A percentile compares a stretch with the other conserved stretches of the same genome.
Evolutionary conservation across 1,284 basidiomycete genomes (phyloP).

Genomic region (Apiotrichum domesticum): DNA sequence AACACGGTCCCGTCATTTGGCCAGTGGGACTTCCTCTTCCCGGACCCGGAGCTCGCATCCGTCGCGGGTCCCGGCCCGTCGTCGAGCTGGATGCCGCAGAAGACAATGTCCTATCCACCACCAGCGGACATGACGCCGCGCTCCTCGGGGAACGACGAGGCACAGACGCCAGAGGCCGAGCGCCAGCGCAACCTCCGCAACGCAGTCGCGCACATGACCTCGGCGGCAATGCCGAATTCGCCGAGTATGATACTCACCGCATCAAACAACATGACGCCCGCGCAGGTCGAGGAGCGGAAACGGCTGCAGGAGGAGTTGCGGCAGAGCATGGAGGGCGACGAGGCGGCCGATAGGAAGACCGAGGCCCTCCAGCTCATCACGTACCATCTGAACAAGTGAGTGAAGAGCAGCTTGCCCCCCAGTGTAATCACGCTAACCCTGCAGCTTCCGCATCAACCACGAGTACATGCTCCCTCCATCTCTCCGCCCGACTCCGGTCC

Average conservation of each 20-base stretch:
- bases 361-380: slow-evolving; percentile 49
- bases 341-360: slow-evolving; percentile 27
- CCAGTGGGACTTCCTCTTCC: slow-evolving; percentile 18
- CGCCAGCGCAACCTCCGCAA: slow-evolving; percentile 17
- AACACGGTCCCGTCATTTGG: neutral
- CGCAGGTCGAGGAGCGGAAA: slow-evolving; percentile 30
- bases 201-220: slow-evolving; percentile 19
- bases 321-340: slow-evolving; percentile 24
- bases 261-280: slow-evolving; percentile 22
- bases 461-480: slow-evolving; percentile 82
- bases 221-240: neutral
- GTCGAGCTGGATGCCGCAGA: neutral
- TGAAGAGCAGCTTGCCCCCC: neutral
- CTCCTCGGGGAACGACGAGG: neutral
- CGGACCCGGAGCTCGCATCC: slow-evolving; percentile 6
- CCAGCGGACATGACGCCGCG: neutral
- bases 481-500: slow-evolving; percentile 73
- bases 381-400: slow-evolving; percentile 74
- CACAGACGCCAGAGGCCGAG: slow-evolving; percentile 6
- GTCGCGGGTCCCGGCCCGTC: slow-evolving; percentile 12
- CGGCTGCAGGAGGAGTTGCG: slow-evolving; percentile 29
- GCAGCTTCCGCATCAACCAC: slow-evolving; percentile 49
- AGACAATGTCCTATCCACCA: too few relatives aligned
- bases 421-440: neutral
- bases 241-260: slow-evolving; percentile 10